A percentile compares a stretch with the other conserved stretches of the same genome.
Conservation (phyloP, 176 grass and related monocot species). For the Carex parvula region DNA sequence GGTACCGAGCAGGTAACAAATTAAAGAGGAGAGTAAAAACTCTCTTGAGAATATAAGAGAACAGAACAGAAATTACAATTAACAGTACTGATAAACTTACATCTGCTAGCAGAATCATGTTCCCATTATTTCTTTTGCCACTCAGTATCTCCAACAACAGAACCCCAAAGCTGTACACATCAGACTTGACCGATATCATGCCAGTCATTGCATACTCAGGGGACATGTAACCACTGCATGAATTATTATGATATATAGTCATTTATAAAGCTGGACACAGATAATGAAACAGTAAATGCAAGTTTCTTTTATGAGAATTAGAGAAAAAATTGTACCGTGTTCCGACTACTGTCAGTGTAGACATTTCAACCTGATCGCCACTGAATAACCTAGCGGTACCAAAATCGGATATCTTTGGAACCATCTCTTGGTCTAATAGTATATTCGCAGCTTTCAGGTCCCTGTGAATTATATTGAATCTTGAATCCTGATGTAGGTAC, state of each 20-base stretch:
- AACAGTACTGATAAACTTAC: slow-evolving; percentile 31
- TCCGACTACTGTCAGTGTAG: slow-evolving; percentile 38
- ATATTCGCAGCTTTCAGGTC: slow-evolving; percentile 62
- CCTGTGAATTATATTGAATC: slow-evolving; percentile 50
- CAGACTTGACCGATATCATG: slow-evolving; percentile 45
- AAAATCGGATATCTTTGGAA: slow-evolving; percentile 71
- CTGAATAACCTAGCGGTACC: slow-evolving; percentile 46
- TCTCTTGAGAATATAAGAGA: neutral
- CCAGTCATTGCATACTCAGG: slow-evolving; percentile 49
- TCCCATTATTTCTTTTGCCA: slow-evolving; percentile 31
- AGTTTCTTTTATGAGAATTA: neutral
- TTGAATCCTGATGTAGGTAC: slow-evolving; percentile 65
- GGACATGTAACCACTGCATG: slow-evolving; percentile 40
- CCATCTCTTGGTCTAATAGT: slow-evolving; percentile 52
- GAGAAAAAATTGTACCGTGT: slow-evolving; percentile 29
- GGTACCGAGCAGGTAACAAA: neutral
- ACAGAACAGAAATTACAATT: neutral
- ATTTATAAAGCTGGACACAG: neutral
- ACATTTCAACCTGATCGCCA: slow-evolving; percentile 17
- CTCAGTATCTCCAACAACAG: slow-evolving; percentile 46
- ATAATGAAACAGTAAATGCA: neutral
- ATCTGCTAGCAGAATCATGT: slow-evolving; percentile 40
- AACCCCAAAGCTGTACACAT: slow-evolving; percentile 56
- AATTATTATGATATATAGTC: neutral
- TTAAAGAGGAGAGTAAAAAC: neutral